These are phyloP conservation scores for Butyriboletus appendiculatus DNA, from an alignment of 1,284 basidiomycete genomes.

Conservation along the genomic window DNA sequence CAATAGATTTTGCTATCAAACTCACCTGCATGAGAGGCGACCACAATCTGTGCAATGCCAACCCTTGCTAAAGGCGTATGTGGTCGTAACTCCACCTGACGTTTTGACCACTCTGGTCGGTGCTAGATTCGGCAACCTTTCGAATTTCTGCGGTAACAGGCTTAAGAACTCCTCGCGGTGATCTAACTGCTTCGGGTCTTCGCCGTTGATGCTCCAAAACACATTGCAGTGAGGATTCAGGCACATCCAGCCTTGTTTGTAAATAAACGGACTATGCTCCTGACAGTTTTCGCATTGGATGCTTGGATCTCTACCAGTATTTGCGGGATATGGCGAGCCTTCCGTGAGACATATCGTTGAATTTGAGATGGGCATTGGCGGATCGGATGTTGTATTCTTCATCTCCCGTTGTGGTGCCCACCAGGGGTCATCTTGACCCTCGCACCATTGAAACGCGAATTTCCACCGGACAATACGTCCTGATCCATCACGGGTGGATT, in stretches of 20 bases:
- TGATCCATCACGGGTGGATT: conserved; percentile 45
- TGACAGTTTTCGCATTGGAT: conserved; percentile 38
- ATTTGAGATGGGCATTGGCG: neutral
- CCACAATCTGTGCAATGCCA: conserved; percentile 70
- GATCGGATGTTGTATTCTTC: neutral
- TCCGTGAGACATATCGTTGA: neutral
- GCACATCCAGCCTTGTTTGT: conserved; percentile 59
- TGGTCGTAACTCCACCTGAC: conserved; percentile 44
- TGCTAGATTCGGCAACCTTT: conserved; percentile 36
- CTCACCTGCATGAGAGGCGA: conserved; percentile 68
- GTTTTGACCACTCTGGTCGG: conserved; percentile 30
- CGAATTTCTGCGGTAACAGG: conserved; percentile 25
- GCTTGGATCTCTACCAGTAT: conserved; percentile 12
- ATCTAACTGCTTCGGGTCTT: conserved; percentile 38
- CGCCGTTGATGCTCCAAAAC: conserved; percentile 51
- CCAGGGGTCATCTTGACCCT: conserved; percentile 54
- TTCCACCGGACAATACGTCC: conserved; percentile 67
- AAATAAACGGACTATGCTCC: conserved; percentile 52
- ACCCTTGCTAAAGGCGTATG: conserved; percentile 59
- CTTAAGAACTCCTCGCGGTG: conserved; percentile 52
- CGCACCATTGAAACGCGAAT: conserved; percentile 80
- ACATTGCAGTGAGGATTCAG: conserved; percentile 51
- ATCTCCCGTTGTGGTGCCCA: conserved; percentile 17
- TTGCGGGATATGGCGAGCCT: neutral
- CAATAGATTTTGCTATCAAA: conserved; percentile 1